Base-by-base conservation (phyloP, 495 filamentous ascomycete species). In the Penicillium arizonense region DNA sequence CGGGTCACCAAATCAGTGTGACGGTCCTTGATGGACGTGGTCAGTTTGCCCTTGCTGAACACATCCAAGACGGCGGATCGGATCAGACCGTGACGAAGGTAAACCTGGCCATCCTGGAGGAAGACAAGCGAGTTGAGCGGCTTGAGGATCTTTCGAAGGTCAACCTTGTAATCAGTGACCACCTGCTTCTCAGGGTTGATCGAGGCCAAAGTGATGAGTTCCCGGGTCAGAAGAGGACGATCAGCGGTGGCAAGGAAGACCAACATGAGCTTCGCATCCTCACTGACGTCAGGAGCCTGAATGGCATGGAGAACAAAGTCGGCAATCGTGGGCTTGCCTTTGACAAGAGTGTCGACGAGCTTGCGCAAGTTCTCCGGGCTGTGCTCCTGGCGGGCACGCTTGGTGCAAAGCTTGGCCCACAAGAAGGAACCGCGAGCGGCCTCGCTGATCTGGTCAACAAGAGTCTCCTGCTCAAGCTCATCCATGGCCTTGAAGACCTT, bases 381-480 rank as follows among this genome's bases (percentile, higher is more conserved):
- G 14, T 56, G 33, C 46, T 69, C 69, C 13, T 52, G 53, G 9
- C 62, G 57, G 32, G 58, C 54, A 35, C 55, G 56, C 54, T 67
- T 69, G 8, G 65, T 44, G 37, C 60, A 62, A n/a, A 74, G 61
- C 51, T 72, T 74, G 11, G 69, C 71, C 67, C 67, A 72, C 0
- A 71, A 47, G 54, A 74, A 74, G 23, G 69, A 74, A 13, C 71
- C 69, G 20, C 59, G 49, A 21, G 69, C 55, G 12, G 62, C 69
- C 46, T 72, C 65, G 13, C 64, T 56, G 18, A 74, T 65, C 13
- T 65, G 59, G n/a, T 66, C 66, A 40, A 72, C 55, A 3, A 52
- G 42, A n/a, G 66, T 62, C 39, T 74, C 71, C 44, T 60, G 58
- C 32, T 64, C 58, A 52, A 64, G 28, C 43, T 68, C 64, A 18